Base-by-base conservation (phyloP, 2,329 filamentous ascomycete species). In the Aspergillus sp. region DNA sequence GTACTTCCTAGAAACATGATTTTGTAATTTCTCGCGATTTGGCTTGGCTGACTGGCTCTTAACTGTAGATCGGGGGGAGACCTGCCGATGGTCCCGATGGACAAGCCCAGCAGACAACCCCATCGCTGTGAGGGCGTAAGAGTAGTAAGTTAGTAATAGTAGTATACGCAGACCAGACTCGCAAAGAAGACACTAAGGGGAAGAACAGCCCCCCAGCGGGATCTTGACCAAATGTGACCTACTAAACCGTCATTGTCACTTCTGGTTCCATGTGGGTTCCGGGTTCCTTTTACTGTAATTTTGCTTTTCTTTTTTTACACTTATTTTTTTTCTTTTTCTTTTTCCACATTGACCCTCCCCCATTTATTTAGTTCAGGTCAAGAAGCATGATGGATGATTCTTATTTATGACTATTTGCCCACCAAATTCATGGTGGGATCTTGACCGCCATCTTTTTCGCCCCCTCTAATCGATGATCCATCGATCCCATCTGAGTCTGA, bases 401-500 rank as follows among this genome's bases (percentile, higher is more conserved):
- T 39, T 45, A 10, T 15, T 19, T n/a, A 19, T 32, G 39, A 43
- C 53, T 43, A 45, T 45, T 53, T 55, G 13, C n/a, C 25, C 23
- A 30, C 45, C 12, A 55, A 15, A 30, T n/a, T 25, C 53, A 45
- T 47, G 23, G 47, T 50, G 47, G 47, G 47, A 45, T 47, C 39
- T 39, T 47, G 39, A 55, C 53, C 28, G 39, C 39, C 25, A 41
- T 47, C 23, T 30, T 32, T 38, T 36, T 36, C 32, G 15, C 21
- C n/a, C 30, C 30, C 15, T 30, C 51, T 21, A 39, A 39, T 41
- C 51, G 36, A 45, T 55, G 38, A 47, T 55, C 53, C 28, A 45
- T 30, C 43, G 41, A 55, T 55, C 53, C 32, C 53, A 55, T 55
- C 53, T 55, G 53, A 55, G 23, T 25, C 23, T 25, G 23, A 25